Base-by-base conservation (phyloP, 352 stramenopile genomes). In the Phytophthora fragariae region DNA sequence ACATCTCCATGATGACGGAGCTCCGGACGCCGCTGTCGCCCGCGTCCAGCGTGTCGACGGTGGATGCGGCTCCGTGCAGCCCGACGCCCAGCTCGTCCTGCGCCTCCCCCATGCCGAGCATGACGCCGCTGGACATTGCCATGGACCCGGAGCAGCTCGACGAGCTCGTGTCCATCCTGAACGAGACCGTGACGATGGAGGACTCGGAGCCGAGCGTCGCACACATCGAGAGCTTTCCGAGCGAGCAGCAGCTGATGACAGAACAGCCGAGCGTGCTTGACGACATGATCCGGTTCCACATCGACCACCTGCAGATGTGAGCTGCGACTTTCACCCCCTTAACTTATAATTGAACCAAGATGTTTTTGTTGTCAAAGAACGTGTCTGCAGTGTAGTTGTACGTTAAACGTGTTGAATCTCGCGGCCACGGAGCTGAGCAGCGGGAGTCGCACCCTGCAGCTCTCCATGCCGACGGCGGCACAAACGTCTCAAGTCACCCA, bases 251-350 rank as follows among this genome's bases (percentile, higher is more conserved):
- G 41, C 6, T 14, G 41, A 49, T 31, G 17, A 27, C 27, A 27
- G 15, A 27, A 4, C 55, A 63, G 21, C 37, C 65, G 14, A 84
- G 72, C 57, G 67, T 84, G 6, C 68, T 84, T 11, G 77, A 84
- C 72, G 77, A 84, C 58, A 84, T 84, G 74, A 82, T 84, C 59
- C 74, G 72, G 33, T 84, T 84, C 60, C 77, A 84, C 62, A 79
- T 84, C 19, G 68, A 75, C 35, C 49, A 81, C 46, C 59, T 82
- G 47, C 49, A 72, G 57, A 77, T 67, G 59, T 59, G 52, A 66
- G 46, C 41, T 73, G 68, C 59, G 29, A 59, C 35, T 55, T 15
- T 15, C 46, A 54, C 29, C 47, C 44, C 53, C 60, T 14, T 76
- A 76, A 76, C 21, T 76, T 76, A 76, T 72, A 68, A 72, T 66